Evolutionary conservation across 2,329 filamentous ascomycete genomes (phyloP).

Genomic region (Didymella lethalis): DNA sequence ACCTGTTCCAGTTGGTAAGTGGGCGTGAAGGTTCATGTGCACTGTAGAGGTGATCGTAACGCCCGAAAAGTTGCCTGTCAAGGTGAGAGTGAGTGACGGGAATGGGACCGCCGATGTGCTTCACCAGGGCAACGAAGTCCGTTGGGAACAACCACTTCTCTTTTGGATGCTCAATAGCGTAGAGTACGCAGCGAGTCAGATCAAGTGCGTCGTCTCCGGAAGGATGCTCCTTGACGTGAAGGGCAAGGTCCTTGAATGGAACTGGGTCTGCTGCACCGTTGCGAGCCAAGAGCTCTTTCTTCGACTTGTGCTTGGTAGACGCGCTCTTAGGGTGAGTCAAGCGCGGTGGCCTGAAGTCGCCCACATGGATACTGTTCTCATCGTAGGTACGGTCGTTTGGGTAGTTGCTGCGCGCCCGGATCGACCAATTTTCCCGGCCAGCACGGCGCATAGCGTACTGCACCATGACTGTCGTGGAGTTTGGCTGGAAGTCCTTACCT

Average conservation of each 20-base stretch:
- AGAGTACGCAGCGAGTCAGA: constrained; percentile 37
- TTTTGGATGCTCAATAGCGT: constrained; percentile 29
- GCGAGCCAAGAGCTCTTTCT: background rate
- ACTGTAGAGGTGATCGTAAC: constrained; percentile 18
- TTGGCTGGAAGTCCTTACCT: constrained; percentile 11
- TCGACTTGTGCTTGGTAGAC: constrained; percentile 4
- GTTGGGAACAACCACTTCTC: constrained; percentile 38
- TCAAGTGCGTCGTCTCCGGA: constrained; percentile 38
- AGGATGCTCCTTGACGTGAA: constrained; percentile 34
- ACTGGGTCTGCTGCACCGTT: constrained; percentile 23
- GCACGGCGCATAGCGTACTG: constrained; percentile 32
- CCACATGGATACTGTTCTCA: constrained; percentile 27
- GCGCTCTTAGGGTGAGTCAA: constrained; percentile 24
- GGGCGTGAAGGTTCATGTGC: background rate
- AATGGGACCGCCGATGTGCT: constrained; percentile 28
- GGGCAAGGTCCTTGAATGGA: constrained; percentile 36
- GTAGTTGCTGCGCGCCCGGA: constrained; percentile 20
- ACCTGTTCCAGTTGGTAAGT: constrained; percentile 8
- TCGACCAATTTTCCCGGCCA: constrained; percentile 25
- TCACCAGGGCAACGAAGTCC: constrained; percentile 32
- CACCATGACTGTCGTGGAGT: constrained; percentile 34
- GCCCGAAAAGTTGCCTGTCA: constrained; percentile 29
- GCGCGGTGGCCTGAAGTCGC: constrained; percentile 31
- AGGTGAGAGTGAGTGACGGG: constrained; percentile 27
- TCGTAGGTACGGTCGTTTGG: constrained; percentile 11